Evolutionary conservation across 2,329 filamentous ascomycete genomes (phyloP).

Genomic region (Phyllosticta citribraziliensis): DNA sequence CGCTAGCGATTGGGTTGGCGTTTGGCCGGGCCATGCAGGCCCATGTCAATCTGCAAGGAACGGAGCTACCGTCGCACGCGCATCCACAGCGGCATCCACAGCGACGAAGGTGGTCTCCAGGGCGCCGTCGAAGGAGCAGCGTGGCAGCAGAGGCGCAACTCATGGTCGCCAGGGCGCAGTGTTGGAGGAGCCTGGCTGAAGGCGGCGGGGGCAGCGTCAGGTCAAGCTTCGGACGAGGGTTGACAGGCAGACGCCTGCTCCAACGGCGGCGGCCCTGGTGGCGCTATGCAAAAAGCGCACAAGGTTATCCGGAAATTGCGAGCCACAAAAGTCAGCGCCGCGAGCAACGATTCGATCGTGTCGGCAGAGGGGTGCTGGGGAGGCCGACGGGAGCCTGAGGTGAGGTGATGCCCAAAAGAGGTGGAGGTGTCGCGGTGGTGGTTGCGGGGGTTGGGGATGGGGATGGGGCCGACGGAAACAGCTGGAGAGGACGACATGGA

Average conservation of each 20-base stretch:
- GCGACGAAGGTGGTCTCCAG: neutral
- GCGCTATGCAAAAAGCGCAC: neutral
- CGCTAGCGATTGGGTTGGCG: neutral
- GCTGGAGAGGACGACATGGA: too few relatives aligned
- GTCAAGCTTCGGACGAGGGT: neutral
- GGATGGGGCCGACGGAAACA: neutral
- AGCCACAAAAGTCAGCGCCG: neutral
- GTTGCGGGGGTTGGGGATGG: neutral
- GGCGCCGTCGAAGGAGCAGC: neutral
- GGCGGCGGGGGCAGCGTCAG: neutral
- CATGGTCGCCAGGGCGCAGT: neutral
- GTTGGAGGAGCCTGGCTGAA: neutral
- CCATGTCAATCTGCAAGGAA: neutral
- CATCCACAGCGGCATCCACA: neutral
- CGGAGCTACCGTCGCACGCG: neutral
- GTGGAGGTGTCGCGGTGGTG: neutral
- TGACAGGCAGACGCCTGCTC: neutral
- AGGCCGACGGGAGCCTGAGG: neutral
- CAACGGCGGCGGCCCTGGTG: neutral
- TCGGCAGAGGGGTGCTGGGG: neutral
- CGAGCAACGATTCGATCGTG: neutral
- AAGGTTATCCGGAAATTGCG: neutral
- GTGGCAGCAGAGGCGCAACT: neutral
- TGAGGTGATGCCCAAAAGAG: neutral
- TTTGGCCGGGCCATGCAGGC: neutral